Base-by-base conservation (phyloP, 306 rosid genomes). In the Rosa lucieae region DNA sequence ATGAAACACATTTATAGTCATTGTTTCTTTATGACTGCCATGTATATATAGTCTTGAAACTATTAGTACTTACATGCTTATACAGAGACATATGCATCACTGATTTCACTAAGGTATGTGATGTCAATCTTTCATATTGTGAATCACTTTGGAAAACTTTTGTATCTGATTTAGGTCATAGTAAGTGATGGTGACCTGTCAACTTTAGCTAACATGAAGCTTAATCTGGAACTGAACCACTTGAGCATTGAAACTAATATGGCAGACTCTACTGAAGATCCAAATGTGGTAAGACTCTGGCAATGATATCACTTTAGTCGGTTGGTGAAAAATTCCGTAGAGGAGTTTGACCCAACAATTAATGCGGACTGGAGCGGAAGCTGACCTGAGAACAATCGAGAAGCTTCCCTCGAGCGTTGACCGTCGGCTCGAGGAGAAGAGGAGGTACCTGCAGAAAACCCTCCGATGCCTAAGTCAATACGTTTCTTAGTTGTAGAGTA, bases 181-280 rank as follows among this genome's bases (percentile, higher is more conserved):
- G 79, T 90, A 83, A 92, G 86, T 83, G 98, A 94, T 74, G 98
- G 96, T 53, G 97, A 90, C 82, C 67, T 88, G 72, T 86, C 90
- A 79, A 92, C 98, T 73, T 55, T 92, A 72, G 87, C 91, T 42
- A 90, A 94, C 83, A 85, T 94, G 96, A 89, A 85, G 85, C 74
- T 70, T 69, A 94, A 90, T 88, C 79, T 94, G 87, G 90, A 86
- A 83, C 74, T 85, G 81, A 94, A 90, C 82, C 81, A 84, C 84
- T 80, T 90, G 76, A 86, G 69, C 58, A 70, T 81, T 78, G 87
- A 74, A 58, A 77, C 84, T 75, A 82, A 70, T 68, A 9, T 26
- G 70, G 43, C 73, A 51, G 76, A 81, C 83, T 79, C 78, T 40
- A 5, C 23, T 39, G 78, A 79, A 47, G 85, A 81, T 62, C 74